Base-by-base conservation (phyloP, 2,329 filamentous ascomycete species). In the Corinectria fuckeliana region DNA sequence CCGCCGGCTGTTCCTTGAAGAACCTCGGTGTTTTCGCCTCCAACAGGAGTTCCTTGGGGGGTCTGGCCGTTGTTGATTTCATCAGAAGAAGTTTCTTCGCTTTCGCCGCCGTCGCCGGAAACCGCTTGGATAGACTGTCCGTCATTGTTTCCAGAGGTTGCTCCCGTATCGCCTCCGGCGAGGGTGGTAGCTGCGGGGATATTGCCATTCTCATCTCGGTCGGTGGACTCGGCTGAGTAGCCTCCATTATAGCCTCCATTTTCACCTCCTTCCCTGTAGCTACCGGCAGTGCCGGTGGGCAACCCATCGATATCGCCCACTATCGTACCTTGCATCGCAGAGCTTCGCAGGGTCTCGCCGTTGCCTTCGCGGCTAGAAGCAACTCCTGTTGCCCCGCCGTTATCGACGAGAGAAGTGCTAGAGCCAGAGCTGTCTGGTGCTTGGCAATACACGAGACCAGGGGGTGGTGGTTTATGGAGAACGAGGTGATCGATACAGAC, bases 401-500 rank as follows among this genome's bases (percentile, higher is more conserved):
- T 44, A n/a, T 58, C 56, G 28, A 38, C 41, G 30, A 44, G 56
- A 18, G 56, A 44, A 32, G 45, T 41, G 45, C 45, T 26, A 11
- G 21, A 44, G 26, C 44, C 38, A 21, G 25, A 26, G 5, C 23
- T 38, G 10, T 55, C 21, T 36, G 4, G 47, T n/a, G 14, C 20
- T 38, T 9, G 50, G 21, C 51, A 56, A 8, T 26, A 42, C 5
- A 53, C 50, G 14, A 58, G 56, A 2, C 56, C 56, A 10, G 56
- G 56, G 6, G 56, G 56, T 2, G 56, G 56, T 7, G 56, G 56
- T 13, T 44, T 49, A 16, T 36, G 50, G 11, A 50, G 36, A 13
- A 49, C 30, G 14, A 61, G 20, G 28, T 54, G 18, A n/a, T 48
- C 45, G 7, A 58, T 42, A 10, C 58, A 61, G 18, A 54, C 32